A percentile compares a stretch with the other conserved stretches of the same genome.
These are phyloP conservation scores for Taphrina communis DNA, from an alignment of 1,139 yeast species.

Conservation along the genomic window DNA sequence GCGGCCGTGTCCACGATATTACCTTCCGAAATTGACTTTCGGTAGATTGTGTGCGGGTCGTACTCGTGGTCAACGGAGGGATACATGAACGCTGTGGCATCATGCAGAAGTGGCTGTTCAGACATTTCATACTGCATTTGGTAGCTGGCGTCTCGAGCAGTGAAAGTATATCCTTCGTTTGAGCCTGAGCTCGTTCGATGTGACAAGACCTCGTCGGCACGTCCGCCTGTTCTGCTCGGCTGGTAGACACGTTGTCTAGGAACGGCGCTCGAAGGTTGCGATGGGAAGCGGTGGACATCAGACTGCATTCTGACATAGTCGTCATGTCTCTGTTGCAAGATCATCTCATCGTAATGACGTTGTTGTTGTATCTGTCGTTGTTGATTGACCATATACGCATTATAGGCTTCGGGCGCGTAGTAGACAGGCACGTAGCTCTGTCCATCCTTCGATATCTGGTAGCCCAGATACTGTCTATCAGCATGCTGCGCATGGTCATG, in stretches of 20 bases:
- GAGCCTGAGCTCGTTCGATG: background rate
- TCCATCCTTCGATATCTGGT: conserved; percentile 18
- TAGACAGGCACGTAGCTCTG: conserved; percentile 14
- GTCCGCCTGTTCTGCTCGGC: background rate
- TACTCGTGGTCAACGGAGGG: background rate
- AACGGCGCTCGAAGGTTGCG: background rate
- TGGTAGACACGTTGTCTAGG: background rate
- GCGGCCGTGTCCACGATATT: background rate
- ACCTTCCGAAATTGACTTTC: background rate
- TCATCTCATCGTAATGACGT: conserved; percentile 7
- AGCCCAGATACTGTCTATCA: conserved; percentile 7
- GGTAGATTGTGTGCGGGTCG: conserved; percentile 6
- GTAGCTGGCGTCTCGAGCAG: conserved; percentile 1
- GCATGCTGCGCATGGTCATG: conserved; percentile 5
- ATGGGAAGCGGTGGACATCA: conserved; percentile 1
- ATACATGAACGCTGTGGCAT: background rate
- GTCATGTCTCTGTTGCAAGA: conserved; percentile 5
- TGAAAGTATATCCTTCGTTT: background rate
- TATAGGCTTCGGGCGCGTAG: conserved; percentile 9
- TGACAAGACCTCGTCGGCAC: background rate
- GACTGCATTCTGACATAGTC: conserved; percentile 12
- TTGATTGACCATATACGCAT: background rate
- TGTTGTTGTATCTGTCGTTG: conserved; percentile 7
- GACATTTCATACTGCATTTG: background rate
- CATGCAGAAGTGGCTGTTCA: background rate